Conservation (phyloP, 1,284 basidiomycete species). For the Cryptococcus neoformans region DNA sequence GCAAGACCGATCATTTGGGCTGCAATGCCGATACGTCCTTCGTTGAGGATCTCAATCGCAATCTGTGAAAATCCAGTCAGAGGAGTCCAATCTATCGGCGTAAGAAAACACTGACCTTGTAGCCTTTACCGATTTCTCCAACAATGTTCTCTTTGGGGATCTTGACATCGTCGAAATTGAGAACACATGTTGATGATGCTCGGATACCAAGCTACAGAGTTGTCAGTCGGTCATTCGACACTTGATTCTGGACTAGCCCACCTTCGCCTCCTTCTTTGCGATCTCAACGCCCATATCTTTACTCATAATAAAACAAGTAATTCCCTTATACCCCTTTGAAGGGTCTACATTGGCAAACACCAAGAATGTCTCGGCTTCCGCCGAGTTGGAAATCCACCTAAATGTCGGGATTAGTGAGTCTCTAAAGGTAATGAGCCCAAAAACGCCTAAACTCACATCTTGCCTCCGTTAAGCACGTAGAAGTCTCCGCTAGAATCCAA, state of each 20-base stretch:
- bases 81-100: not conserved
- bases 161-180: slow-evolving; percentile 93
- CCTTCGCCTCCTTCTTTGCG: slow-evolving; percentile 98
- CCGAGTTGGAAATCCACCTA: slow-evolving; percentile 94
- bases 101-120: slow-evolving; percentile 62
- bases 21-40: slow-evolving; percentile 96
- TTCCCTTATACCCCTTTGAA: slow-evolving; percentile 96
- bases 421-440: slow-evolving; percentile 17
- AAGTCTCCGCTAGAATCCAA: slow-evolving; percentile 70
- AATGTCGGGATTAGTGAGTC: slow-evolving; percentile 15
- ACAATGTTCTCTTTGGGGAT: slow-evolving; percentile 92
- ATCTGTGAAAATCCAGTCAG: slow-evolving; percentile 52
- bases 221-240: slow-evolving; percentile 13
- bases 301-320: slow-evolving; percentile 94
- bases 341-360: slow-evolving; percentile 92
- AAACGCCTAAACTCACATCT: slow-evolving; percentile 60
- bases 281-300: slow-evolving; percentile 97
- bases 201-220: slow-evolving; percentile 74
- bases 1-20: slow-evolving; percentile 97
- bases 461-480: slow-evolving; percentile 88
- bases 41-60: slow-evolving; percentile 97
- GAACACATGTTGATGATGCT: slow-evolving; percentile 93
- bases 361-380: slow-evolving; percentile 83
- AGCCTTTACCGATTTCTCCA: slow-evolving; percentile 79
- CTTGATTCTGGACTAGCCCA: slow-evolving; percentile 21